Percentiles rank a stretch among this genome's conserved stretches.
Evolutionary conservation across 2,329 filamentous ascomycete genomes (phyloP).

Genomic region (Ophiostoma piceae): DNA sequence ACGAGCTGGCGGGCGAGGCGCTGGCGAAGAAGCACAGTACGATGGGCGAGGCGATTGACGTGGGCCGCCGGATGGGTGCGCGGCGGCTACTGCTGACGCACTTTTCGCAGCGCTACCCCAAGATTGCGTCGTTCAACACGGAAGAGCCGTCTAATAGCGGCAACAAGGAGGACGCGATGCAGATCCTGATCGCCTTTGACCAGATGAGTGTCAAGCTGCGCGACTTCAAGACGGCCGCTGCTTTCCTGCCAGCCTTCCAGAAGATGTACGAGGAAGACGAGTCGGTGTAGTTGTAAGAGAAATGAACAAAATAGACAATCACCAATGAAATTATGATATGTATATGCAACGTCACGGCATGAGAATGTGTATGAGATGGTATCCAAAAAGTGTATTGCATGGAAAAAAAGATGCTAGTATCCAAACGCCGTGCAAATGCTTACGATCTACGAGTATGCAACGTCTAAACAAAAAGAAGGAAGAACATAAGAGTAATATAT

Average conservation of each 20-base stretch:
- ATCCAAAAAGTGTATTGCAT: not conserved
- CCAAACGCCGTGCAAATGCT: not conserved
- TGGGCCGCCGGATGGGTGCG: slow-evolving; percentile 74
- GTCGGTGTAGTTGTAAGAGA: not conserved
- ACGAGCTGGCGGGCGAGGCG: slow-evolving; percentile 73
- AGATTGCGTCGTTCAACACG: slow-evolving; percentile 49
- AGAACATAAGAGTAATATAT: not conserved
- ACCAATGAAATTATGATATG: not conserved
- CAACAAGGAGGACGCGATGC: slow-evolving; percentile 45
- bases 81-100: slow-evolving; percentile 81
- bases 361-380: not conserved
- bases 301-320: not conserved
- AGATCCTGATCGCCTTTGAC: slow-evolving; percentile 70
- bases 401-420: not conserved
- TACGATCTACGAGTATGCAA: slow-evolving; percentile 11
- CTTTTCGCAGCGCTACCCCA: slow-evolving; percentile 90
- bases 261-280: slow-evolving; percentile 28
- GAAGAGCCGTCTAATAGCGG: slow-evolving; percentile 27
- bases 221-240: slow-evolving; percentile 60
- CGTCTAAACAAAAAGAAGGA: not conserved
- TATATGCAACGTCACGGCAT: not conserved
- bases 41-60: slow-evolving; percentile 72
- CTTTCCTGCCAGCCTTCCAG: slow-evolving; percentile 29
- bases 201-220: slow-evolving; percentile 69
- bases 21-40: slow-evolving; percentile 86